Percentiles rank a stretch among this genome's conserved stretches.
Conservation (phyloP, 495 filamentous ascomycete species). For the Hypoxylon lienhwacheense region DNA sequence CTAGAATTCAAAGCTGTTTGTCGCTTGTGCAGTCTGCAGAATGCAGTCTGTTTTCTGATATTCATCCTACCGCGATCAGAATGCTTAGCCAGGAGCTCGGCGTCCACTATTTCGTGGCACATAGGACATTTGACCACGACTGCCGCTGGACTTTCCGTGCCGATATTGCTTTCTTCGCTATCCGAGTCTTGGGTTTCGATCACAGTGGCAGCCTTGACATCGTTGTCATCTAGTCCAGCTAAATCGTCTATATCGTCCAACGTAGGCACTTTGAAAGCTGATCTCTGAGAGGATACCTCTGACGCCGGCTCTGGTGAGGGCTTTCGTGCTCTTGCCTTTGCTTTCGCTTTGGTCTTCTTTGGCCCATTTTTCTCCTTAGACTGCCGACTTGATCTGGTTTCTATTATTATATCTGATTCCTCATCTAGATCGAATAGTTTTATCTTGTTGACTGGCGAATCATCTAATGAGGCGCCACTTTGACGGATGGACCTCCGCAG, state of each 20-base stretch:
- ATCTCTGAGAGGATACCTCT: slow-evolving; percentile 23
- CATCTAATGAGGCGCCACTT: neutral
- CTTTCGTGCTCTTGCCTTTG: slow-evolving; percentile 10
- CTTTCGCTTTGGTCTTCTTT: slow-evolving; percentile 14
- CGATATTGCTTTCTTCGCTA: slow-evolving; percentile 22
- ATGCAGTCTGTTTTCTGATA: slow-evolving; percentile 62
- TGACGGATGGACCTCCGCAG: neutral
- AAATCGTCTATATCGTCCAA: slow-evolving; percentile 28
- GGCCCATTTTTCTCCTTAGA: neutral
- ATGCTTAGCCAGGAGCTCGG: slow-evolving; percentile 52
- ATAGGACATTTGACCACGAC: slow-evolving; percentile 60
- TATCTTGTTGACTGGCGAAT: slow-evolving; percentile 15
- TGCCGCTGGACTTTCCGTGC: slow-evolving; percentile 3
- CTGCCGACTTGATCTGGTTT: neutral
- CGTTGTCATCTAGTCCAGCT: slow-evolving; percentile 21
- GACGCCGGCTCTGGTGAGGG: neutral
- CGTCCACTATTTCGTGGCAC: slow-evolving; percentile 64
- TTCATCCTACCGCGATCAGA: slow-evolving; percentile 54
- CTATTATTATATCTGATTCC: neutral
- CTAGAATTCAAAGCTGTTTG: slow-evolving; percentile 62
- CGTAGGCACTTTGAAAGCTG: slow-evolving; percentile 31
- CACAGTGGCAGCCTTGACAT: slow-evolving; percentile 21
- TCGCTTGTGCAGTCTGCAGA: slow-evolving; percentile 73
- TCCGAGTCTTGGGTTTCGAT: slow-evolving; percentile 17
- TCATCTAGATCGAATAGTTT: slow-evolving; percentile 1